These are phyloP conservation scores for Camellia lanceoleosa DNA, from an alignment of 148 eudicot species.

Conservation along the genomic window DNA sequence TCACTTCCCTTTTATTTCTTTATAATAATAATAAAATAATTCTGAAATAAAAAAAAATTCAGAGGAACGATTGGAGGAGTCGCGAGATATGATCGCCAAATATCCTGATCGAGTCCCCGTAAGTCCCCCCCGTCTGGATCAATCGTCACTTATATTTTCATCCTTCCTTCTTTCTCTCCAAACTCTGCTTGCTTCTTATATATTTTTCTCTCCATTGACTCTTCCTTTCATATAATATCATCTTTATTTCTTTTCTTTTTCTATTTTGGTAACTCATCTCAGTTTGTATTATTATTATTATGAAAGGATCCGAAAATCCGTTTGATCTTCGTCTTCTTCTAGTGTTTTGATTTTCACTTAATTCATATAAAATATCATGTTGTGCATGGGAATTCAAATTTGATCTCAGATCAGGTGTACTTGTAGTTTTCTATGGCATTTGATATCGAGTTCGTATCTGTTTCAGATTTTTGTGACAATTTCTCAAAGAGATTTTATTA, in stretches of 20 bases:
- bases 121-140: conserved; percentile 1
- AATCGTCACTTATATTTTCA: background rate
- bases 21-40: background rate
- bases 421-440: background rate
- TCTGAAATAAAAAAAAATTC: background rate
- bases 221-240: background rate
- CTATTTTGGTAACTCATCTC: background rate
- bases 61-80: conserved; percentile 68
- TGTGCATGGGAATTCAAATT: background rate
- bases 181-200: no score
- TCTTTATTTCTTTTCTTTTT: background rate
- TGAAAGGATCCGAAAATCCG: background rate
- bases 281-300: background rate
- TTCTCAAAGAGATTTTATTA: background rate
- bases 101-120: conserved; percentile 88
- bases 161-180: background rate
- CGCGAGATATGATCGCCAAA: conserved; percentile 72
- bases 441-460: background rate
- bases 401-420: background rate
- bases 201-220: background rate
- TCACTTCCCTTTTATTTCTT: background rate
- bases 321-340: no score
- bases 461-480: no score
- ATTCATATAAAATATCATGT: no score
- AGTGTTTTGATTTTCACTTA: no score